Percentiles rank a stretch among this genome's conserved stretches.
Evolutionary conservation across 176 grass and related monocot genomes (phyloP).

Genomic region (Triticum aestivum): IWGSC_CS_RefSeq_v2.1 NC_057798.1:154728263-154728762

Average conservation of each 20-base stretch:
- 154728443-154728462: conserved; percentile 86
- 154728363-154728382: neutral
- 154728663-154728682: neutral
- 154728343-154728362: conserved; percentile 62
- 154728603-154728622: neutral
- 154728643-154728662: neutral
- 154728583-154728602: neutral
- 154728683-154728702: neutral
- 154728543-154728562: conserved; percentile 50
- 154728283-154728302: conserved; percentile 80
- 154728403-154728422: neutral
- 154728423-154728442: neutral
- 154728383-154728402: neutral
- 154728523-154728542: conserved; percentile 96
- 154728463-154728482: conserved; percentile 96
- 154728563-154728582: neutral
- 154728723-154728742: neutral
- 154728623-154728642: neutral
- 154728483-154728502: conserved; percentile 95
- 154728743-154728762: neutral
- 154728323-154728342: conserved; percentile 76
- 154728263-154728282: conserved; percentile 92
- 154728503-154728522: conserved; percentile 92
- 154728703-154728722: neutral
- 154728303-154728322: conserved; percentile 98